Evolutionary conservation across 2,329 filamentous ascomycete genomes (phyloP).

Genomic region (Immersiporthe knoxdaviesiana): DNA sequence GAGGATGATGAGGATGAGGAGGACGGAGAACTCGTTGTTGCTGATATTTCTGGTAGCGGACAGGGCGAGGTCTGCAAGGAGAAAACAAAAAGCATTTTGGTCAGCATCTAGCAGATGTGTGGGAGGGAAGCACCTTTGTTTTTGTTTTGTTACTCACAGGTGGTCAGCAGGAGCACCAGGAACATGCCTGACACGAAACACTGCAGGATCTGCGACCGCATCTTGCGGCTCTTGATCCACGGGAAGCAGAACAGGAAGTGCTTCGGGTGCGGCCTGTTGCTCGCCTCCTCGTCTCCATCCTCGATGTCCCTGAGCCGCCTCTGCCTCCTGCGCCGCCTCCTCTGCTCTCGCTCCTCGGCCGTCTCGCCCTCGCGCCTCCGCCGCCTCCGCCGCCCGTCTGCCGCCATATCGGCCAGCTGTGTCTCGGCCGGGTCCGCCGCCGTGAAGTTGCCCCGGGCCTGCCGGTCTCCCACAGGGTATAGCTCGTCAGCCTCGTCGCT

Average conservation of each 20-base stretch:
- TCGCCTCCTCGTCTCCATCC: constrained; percentile 32
- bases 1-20: constrained; percentile 78
- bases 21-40: constrained; percentile 74
- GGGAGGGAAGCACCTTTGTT: too few species aligned
- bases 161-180: constrained; percentile 58
- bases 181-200: constrained; percentile 69
- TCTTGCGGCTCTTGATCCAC: constrained; percentile 55
- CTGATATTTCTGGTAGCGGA: constrained; percentile 66
- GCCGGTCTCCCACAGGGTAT: constrained; percentile 21
- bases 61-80: constrained; percentile 69
- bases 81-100: not conserved
- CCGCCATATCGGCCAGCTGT: constrained; percentile 49
- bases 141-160: constrained; percentile 62
- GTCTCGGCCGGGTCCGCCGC: constrained; percentile 53
- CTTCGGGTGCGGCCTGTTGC: constrained; percentile 38
- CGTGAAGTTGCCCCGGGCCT: constrained; percentile 38
- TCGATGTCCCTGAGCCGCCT: constrained; percentile 22
- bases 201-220: constrained; percentile 59
- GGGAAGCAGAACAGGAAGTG: constrained; percentile 59
- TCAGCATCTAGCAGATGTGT: constrained; percentile 16
- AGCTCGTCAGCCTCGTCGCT: constrained; percentile 26
- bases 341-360: constrained; percentile 18
- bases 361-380: constrained; percentile 31
- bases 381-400: constrained; percentile 44
- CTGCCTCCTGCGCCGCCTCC: constrained; percentile 17